Evolutionary conservation across 1,284 basidiomycete species (phyloP).

Genomic region (Gomphus sp.): DNA sequence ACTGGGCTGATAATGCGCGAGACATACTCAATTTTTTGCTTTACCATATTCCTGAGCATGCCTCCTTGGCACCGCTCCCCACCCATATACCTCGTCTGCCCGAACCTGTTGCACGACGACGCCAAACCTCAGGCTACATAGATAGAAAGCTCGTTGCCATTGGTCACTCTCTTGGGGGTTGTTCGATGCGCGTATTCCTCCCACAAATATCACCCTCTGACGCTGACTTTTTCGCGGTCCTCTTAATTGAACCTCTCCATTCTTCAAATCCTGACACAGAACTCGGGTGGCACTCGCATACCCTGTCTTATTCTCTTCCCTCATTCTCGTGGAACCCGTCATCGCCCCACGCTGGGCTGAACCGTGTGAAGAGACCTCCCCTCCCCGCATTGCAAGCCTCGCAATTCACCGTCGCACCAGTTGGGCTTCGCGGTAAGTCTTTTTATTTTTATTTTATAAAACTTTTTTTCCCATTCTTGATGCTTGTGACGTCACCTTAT

Average conservation of each 20-base stretch:
- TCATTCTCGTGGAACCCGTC: conserved; percentile 79
- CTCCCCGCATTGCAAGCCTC: conserved; percentile 21
- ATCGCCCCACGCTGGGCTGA: conserved; percentile 31
- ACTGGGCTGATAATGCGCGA: conserved; percentile 62
- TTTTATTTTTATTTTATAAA: background rate
- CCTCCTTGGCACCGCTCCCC: conserved; percentile 29
- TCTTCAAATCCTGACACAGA: conserved; percentile 22
- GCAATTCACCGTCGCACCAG: conserved; percentile 54
- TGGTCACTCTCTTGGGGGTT: conserved; percentile 81
- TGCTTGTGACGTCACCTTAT: background rate
- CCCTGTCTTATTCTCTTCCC: conserved; percentile 61
- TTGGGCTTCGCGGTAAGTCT: conserved; percentile 52
- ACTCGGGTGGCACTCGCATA: conserved; percentile 49
- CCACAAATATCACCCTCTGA: background rate
- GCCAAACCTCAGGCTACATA: conserved; percentile 35
- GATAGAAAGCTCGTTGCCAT: conserved; percentile 49
- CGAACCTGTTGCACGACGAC: conserved; percentile 27
- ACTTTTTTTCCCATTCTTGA: background rate
- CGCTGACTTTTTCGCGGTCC: background rate
- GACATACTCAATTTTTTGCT: conserved; percentile 68
- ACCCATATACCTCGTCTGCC: conserved; percentile 41
- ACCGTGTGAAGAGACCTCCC: background rate
- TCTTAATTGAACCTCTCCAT: conserved; percentile 8
- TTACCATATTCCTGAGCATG: conserved; percentile 43
- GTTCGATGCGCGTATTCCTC: conserved; percentile 42